Base-by-base conservation (phyloP, 257 asterid genomes). In the Perilla frutescens region DNA sequence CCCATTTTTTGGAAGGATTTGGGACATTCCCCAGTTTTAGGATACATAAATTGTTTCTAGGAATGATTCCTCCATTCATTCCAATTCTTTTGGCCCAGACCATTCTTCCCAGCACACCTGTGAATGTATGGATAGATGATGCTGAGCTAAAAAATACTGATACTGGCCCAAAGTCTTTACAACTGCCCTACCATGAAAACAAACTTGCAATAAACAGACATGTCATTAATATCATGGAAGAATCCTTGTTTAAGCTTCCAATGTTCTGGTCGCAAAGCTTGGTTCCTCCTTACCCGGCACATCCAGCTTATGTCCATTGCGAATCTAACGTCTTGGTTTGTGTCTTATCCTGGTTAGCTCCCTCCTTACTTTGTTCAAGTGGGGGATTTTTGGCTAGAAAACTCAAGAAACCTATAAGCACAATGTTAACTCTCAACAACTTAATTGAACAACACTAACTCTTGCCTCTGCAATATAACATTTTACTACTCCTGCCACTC, bases 381-480 rank as follows among this genome's bases (percentile, higher is more conserved):
- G 41, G 66, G 70, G 49, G 62, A 45, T 8, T 36, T 53, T 72
- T 77, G 48, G 64, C 66, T 44, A 56, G 66, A 60, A 49, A 74
- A 62, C 34, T 20, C 50, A 64, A 64, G 62, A 70, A 66, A 63
- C 54, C 70, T 40, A 65, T 50, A 44, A 63, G 11, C 68, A 5
- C 53, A 67, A 71, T 62, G 61, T 53, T 7, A 71, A 62, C 47
- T 66, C 62, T 55, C 63, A 72, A 65, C 68, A 75, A 58, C 66
- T 77, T 60, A 72, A 68, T 44, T 43, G 43, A 71, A 57, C 77
- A 54, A 57, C n/a, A 44, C 40, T 29, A 55, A 74, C 12, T 69
- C 63, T 49, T 62, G 73, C 80, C 80, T 69, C 78, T 72, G 80
- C 79, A 68, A 51, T 58, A 68, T 54, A 69, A 72, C 43, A 37